Evolutionary conservation across 169 alveolate species (phyloP), one percentile per base, ranked within the genome.

Genomic region (Cryptosporidium felis): DNA sequence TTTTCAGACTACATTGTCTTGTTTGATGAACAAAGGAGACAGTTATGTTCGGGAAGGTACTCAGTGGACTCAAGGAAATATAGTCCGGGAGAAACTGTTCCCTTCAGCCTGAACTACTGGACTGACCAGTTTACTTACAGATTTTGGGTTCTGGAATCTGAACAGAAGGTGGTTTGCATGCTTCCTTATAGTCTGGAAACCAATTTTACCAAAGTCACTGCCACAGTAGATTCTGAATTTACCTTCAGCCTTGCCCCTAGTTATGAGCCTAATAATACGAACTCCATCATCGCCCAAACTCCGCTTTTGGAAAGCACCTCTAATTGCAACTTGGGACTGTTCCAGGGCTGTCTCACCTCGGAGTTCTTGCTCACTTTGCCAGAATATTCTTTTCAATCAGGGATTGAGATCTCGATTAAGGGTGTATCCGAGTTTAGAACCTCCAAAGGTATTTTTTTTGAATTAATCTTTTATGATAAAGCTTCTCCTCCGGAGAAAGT

Each of bases 31-130:
- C 28, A 0, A 5, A 74, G 59, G n/a, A 56, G 67, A 36, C 67
- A 74, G 32, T 74, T 53, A 1, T 74, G 82, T 34, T 74, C 82
- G n/a, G 82, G 82, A 51, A 49, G 26, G 38, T 74, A 74, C 23
- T 36, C 63, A 21, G 42, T 23, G n/a, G 82, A 74, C 10, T 56
- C 65, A 8, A 32, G 16, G 16, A 51, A 16, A 3, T 74, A 53
- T 38, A 36, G 6, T 3, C 3, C 42, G 14, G 74, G 67, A 0
- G 26, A 51, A 8, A 26, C 32, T 26, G 40, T 74, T 34, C 30
- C 65, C 16, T 74, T 74, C 28, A 38, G n/a, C 58, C 6, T 74
- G 38, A 74, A 74, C 41, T 74, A 74, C 28, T 74, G 82, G 82
- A 56, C 65, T n/a, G 82, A 74, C 42, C 32, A 38, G 1, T 74